A percentile compares a stretch with the other conserved stretches of the same genome.
Conservation (phyloP, 176 grass and related monocot species). For the Phragmites australis region DNA sequence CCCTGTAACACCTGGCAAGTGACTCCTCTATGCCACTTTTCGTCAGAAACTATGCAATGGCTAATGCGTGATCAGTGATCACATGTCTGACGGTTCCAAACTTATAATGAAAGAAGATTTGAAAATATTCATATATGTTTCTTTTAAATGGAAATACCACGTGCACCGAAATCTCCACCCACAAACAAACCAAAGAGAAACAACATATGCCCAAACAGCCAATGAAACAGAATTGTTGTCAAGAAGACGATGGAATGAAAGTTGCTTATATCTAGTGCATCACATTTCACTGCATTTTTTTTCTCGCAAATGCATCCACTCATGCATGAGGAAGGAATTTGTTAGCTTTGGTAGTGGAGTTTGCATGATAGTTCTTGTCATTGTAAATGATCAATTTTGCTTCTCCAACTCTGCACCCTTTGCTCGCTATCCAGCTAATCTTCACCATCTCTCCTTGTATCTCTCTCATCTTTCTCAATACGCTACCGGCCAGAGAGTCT, state of each 20-base stretch:
- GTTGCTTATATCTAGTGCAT: not conserved
- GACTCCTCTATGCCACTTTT: not conserved
- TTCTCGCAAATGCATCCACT: not conserved
- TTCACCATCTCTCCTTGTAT: conserved; percentile 13
- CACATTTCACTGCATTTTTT: not conserved
- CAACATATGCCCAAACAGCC: not conserved
- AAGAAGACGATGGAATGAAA: conserved; percentile 7
- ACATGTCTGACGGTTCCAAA: not conserved
- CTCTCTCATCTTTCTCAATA: not conserved
- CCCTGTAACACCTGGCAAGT: not conserved
- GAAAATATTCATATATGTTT: not conserved
- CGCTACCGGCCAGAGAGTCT: not conserved
- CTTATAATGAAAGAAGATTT: conserved; percentile 13
- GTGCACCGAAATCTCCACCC: conserved; percentile 1
- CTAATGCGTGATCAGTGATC: conserved; percentile 5
- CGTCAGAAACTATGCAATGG: not conserved
- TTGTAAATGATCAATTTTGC: not conserved
- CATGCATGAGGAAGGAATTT: conserved; percentile 19
- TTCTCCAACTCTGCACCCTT: not conserved
- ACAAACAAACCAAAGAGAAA: conserved; percentile 14
- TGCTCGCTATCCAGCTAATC: not conserved
- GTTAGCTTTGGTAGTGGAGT: conserved; percentile 8
- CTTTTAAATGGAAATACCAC: conserved; percentile 21
- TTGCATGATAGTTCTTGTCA: conserved; percentile 10
- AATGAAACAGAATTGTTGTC: conserved; percentile 2